These are phyloP conservation scores for Piromyces sp. DNA, from an alignment of 192 early-diverging fungal species.

Conservation along the genomic window DNA sequence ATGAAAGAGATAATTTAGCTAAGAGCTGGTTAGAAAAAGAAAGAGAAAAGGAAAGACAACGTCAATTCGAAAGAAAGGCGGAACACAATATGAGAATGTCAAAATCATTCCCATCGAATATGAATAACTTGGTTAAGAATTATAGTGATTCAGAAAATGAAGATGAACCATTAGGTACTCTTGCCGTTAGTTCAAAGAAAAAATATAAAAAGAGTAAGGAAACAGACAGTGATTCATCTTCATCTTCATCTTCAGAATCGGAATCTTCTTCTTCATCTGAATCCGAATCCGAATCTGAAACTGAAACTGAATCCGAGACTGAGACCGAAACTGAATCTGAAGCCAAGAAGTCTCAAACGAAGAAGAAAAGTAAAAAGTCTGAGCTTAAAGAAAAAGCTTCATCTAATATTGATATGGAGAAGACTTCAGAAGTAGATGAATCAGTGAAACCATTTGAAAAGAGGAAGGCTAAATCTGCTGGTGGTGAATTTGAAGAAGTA, in stretches of 20 bases:
- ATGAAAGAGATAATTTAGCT: background rate
- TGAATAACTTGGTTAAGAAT: background rate
- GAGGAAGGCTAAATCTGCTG: background rate
- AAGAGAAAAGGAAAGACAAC: background rate
- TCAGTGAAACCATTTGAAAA: background rate
- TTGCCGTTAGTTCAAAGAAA: background rate
- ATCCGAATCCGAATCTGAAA: background rate
- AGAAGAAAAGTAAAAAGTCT: background rate
- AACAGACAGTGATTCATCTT: no score
- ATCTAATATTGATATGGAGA: background rate
- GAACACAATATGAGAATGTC: background rate
- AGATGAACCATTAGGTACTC: background rate
- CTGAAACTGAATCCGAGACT: background rate
- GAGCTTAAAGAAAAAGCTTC: background rate
- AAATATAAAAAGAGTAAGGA: background rate
- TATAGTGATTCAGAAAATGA: background rate
- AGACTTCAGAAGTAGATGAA: background rate
- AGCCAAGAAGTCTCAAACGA: background rate
- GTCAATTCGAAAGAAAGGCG: background rate
- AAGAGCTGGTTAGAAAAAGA: background rate
- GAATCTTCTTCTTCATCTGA: background rate
- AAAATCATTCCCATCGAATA: background rate
- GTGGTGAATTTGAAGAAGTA: background rate
- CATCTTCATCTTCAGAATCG: background rate
- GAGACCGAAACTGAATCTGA: background rate